Percentiles rank a stretch among this genome's conserved stretches.
Evolutionary conservation across 176 grass and related monocot genomes (phyloP).

Genomic region (Aegilops sharonensis): DNA sequence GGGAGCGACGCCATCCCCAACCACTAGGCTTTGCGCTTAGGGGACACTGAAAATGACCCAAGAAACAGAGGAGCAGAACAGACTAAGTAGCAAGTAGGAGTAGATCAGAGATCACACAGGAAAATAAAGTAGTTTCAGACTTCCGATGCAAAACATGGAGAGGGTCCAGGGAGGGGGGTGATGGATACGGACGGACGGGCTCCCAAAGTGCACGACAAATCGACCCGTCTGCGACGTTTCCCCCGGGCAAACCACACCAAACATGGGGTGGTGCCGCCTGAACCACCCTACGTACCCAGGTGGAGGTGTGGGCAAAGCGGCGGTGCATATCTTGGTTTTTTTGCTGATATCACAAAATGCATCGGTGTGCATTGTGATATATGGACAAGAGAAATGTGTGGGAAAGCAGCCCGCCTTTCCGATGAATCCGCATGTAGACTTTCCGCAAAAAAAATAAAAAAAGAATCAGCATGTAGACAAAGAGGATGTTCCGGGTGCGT

Average conservation of each 20-base stretch:
- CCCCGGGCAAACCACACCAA: constrained; percentile 32
- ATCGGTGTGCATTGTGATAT: background rate
- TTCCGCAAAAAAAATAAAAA: too few relatives aligned
- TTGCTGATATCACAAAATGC: constrained; percentile 4
- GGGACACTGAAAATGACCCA: constrained; percentile 60
- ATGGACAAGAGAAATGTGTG: background rate
- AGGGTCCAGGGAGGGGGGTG: background rate
- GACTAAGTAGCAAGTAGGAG: background rate
- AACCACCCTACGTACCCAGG: constrained; percentile 10
- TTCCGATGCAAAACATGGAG: constrained; percentile 38
- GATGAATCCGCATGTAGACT: background rate
- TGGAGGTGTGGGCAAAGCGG: background rate
- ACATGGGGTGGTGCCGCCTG: constrained; percentile 43
- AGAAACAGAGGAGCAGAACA: background rate
- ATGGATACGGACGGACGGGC: constrained; percentile 14
- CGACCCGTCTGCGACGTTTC: constrained; percentile 25
- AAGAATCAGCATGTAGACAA: background rate
- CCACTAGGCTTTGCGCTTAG: constrained; percentile 39
- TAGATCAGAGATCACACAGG: background rate
- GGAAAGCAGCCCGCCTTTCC: background rate
- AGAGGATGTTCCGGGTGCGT: constrained; percentile 1
- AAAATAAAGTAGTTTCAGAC: background rate
- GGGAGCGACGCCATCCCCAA: constrained; percentile 23
- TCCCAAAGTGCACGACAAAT: constrained; percentile 35
- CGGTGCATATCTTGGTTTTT: background rate